These are phyloP conservation scores for Suhomyces taliae DNA, from an alignment of 1,139 yeast genomes.

Conservation along the genomic window DNA sequence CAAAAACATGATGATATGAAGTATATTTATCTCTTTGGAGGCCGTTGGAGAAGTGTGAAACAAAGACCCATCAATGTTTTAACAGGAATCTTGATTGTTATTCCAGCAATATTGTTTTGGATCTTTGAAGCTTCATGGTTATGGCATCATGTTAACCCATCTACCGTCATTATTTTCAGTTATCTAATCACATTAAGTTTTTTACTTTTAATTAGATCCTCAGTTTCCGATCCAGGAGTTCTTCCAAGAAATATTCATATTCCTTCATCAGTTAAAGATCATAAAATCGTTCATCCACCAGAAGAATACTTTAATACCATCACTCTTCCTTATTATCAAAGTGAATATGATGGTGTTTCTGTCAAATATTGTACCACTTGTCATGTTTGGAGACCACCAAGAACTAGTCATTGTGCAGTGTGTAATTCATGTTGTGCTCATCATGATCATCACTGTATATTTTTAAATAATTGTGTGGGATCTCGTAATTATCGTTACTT, in stretches of 20 bases:
- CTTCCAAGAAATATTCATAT: conserved; percentile 70
- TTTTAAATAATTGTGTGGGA: conserved; percentile 44
- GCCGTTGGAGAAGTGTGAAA: conserved; percentile 51
- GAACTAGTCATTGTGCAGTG: conserved; percentile 43
- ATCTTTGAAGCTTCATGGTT: conserved; percentile 52
- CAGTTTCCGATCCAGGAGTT: conserved; percentile 69
- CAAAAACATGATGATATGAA: conserved; percentile 31
- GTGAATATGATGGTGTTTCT: conserved; percentile 31
- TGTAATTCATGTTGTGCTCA: conserved; percentile 46
- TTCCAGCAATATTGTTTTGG: conserved; percentile 51
- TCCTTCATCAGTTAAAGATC: conserved; percentile 21
- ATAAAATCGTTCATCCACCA: conserved; percentile 43
- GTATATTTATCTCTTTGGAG: conserved; percentile 60
- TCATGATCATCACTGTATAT: conserved; percentile 46
- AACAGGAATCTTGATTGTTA: conserved; percentile 35
- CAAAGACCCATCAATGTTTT: conserved; percentile 34
- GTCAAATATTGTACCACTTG: conserved; percentile 50
- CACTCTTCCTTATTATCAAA: conserved; percentile 47
- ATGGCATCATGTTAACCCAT: conserved; percentile 60
- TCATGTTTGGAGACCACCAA: conserved; percentile 49
- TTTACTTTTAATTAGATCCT: conserved; percentile 51
- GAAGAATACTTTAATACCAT: conserved; percentile 62
- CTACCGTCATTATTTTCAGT: conserved; percentile 54
- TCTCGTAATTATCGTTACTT: conserved; percentile 33
- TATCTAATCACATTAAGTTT: conserved; percentile 57